These are phyloP conservation scores for Didymellaceae sp. DNA, from an alignment of 2,329 filamentous ascomycete genomes.

Conservation along the genomic window DNA sequence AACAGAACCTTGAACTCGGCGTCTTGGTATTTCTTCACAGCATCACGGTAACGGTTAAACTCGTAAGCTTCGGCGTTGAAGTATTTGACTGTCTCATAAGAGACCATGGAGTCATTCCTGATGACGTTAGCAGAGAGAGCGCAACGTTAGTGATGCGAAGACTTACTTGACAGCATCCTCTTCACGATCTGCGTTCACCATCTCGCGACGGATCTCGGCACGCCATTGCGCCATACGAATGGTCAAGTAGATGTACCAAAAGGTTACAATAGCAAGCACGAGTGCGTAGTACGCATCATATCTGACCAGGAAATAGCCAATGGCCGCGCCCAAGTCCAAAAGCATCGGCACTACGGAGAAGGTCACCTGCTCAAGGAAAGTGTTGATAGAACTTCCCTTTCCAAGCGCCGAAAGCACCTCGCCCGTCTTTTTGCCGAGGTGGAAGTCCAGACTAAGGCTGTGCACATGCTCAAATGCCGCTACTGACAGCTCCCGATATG, in stretches of 20 bases:
- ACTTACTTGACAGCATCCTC: slow-evolving; percentile 90
- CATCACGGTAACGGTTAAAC: slow-evolving; percentile 62
- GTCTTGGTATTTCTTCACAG: slow-evolving; percentile 63
- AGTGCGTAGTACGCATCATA: slow-evolving; percentile 92
- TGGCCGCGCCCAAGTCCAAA: slow-evolving; percentile 83
- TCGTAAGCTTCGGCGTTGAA: slow-evolving; percentile 68
- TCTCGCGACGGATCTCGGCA: slow-evolving; percentile 86
- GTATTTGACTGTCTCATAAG: slow-evolving; percentile 83
- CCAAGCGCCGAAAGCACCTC: slow-evolving; percentile 95
- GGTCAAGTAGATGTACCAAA: slow-evolving; percentile 95
- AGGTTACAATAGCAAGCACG: slow-evolving; percentile 87
- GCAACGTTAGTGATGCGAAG: too few species aligned
- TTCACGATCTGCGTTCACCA: slow-evolving; percentile 93
- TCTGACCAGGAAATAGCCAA: slow-evolving; percentile 76
- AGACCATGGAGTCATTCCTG: slow-evolving; percentile 93
- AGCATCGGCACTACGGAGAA: slow-evolving; percentile 97
- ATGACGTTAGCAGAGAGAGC: slow-evolving; percentile 27
- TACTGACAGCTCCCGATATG: slow-evolving; percentile 90
- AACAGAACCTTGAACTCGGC: slow-evolving; percentile 64
- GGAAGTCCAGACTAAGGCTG: slow-evolving; percentile 92
- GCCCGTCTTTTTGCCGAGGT: slow-evolving; percentile 93
- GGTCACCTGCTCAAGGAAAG: slow-evolving; percentile 93
- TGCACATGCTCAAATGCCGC: slow-evolving; percentile 98
- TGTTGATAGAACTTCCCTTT: slow-evolving; percentile 95
- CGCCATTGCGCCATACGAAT: slow-evolving; percentile 95